Evolutionary conservation across 352 stramenopile genomes (phyloP).

Genomic region (Globisporangium paroecandrum): DNA sequence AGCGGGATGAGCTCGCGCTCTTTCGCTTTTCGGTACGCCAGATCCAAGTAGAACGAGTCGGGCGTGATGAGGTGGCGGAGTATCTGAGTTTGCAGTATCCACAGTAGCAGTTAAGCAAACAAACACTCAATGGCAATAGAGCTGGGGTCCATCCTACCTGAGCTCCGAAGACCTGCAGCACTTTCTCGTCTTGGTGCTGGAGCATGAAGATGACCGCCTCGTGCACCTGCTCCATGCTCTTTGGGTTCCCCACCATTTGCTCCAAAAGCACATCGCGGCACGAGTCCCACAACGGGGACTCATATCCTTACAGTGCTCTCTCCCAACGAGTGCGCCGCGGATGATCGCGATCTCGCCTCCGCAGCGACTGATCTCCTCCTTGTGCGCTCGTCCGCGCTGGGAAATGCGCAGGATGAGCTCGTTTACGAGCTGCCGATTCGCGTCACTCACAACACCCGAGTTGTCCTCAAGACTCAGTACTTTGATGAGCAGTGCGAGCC

Average conservation of each 20-base stretch:
- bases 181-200: slow-evolving; percentile 22
- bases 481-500: slow-evolving; percentile 41
- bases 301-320: slow-evolving; percentile 9
- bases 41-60: slow-evolving; percentile 51
- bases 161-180: slow-evolving; percentile 47
- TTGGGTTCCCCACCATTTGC: slow-evolving; percentile 50
- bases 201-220: slow-evolving; percentile 45
- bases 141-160: slow-evolving; percentile 25
- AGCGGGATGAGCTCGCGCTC: slow-evolving; percentile 36
- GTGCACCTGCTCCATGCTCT: slow-evolving; percentile 25
- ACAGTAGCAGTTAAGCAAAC: background rate
- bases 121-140: background rate
- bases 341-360: slow-evolving; percentile 46
- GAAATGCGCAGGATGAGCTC: slow-evolving; percentile 38
- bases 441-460: slow-evolving; percentile 7
- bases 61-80: slow-evolving; percentile 49
- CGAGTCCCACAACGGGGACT: slow-evolving; percentile 22
- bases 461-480: slow-evolving; percentile 25
- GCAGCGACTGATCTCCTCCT: slow-evolving; percentile 45
- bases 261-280: slow-evolving; percentile 53
- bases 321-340: slow-evolving; percentile 26
- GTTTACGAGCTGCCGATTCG: slow-evolving; percentile 32
- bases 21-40: slow-evolving; percentile 30
- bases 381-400: slow-evolving; percentile 35
- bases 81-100: slow-evolving; percentile 26